A percentile compares a stretch with the other conserved stretches of the same genome.
Evolutionary conservation across 306 rosid species (phyloP).

Genomic region (Acacia crassicarpa): DNA sequence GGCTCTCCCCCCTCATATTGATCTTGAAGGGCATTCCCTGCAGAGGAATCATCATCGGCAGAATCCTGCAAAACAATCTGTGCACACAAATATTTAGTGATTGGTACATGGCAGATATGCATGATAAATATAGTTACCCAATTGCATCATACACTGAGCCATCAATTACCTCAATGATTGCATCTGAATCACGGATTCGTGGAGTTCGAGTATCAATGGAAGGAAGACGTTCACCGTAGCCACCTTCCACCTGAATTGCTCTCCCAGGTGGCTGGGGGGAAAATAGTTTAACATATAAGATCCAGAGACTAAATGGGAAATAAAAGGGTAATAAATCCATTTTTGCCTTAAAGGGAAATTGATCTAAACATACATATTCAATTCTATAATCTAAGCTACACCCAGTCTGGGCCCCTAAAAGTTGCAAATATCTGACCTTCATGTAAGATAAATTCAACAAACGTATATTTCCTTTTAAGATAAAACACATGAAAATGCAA

Average conservation of each 20-base stretch:
- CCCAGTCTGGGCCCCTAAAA: constrained; percentile 14
- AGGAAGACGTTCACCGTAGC: constrained; percentile 94
- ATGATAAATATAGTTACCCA: constrained; percentile 15
- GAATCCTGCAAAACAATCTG: constrained; percentile 95
- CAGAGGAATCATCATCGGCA: constrained; percentile 76
- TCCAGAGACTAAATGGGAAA: constrained; percentile 17
- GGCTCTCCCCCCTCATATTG: constrained; percentile 55
- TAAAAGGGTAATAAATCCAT: constrained; percentile 1
- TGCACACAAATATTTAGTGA: constrained; percentile 40
- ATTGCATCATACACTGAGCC: constrained; percentile 6
- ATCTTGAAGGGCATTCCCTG: constrained; percentile 56
- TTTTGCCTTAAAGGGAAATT: not conserved
- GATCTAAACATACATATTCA: constrained; percentile 19
- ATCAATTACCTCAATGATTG: constrained; percentile 91
- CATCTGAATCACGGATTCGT: constrained; percentile 92
- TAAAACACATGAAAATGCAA: not conserved
- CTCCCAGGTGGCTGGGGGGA: constrained; percentile 93
- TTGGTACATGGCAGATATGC: not conserved
- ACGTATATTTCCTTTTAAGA: not conserved
- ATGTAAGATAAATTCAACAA: not conserved
- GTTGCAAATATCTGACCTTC: constrained; percentile 4
- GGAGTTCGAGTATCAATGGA: constrained; percentile 96
- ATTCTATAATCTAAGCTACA: constrained; percentile 21
- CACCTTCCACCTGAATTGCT: constrained; percentile 99
- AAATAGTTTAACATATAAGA: constrained; percentile 17